Evolutionary conservation across 148 eudicot species (phyloP).

Genomic region (Rhododendron ovatum): DNA sequence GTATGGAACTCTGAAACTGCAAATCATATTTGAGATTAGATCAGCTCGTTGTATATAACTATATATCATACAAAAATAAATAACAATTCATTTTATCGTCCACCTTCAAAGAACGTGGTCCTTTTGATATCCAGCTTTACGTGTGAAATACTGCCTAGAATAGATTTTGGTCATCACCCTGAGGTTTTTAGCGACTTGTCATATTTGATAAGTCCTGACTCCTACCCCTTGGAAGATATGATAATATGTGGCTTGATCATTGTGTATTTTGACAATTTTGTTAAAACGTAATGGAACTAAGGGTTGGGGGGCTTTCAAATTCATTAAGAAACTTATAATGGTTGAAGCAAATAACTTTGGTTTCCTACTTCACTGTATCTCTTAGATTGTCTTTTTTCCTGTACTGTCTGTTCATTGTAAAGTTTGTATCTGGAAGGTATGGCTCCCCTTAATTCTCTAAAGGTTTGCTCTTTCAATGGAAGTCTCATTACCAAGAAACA

Average conservation of each 20-base stretch:
- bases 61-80: background rate
- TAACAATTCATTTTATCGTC: too few species aligned
- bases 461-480: background rate
- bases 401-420: too few species aligned
- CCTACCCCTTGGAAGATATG: background rate
- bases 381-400: background rate
- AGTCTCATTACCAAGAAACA: background rate
- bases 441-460: background rate
- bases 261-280: background rate
- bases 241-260: background rate
- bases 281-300: background rate
- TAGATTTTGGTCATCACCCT: background rate
- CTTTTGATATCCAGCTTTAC: background rate
- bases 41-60: background rate
- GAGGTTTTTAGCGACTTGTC: background rate
- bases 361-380: background rate
- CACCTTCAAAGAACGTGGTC: background rate
- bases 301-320: background rate
- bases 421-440: background rate
- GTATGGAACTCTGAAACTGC: constrained; percentile 62
- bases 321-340: background rate
- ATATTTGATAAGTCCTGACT: background rate
- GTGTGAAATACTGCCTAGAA: background rate
- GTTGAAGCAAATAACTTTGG: background rate
- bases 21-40: constrained; percentile 23